Evolutionary conservation across 208 protist genomes (phyloP).

Genomic region (Leishmania aethiopica): DNA sequence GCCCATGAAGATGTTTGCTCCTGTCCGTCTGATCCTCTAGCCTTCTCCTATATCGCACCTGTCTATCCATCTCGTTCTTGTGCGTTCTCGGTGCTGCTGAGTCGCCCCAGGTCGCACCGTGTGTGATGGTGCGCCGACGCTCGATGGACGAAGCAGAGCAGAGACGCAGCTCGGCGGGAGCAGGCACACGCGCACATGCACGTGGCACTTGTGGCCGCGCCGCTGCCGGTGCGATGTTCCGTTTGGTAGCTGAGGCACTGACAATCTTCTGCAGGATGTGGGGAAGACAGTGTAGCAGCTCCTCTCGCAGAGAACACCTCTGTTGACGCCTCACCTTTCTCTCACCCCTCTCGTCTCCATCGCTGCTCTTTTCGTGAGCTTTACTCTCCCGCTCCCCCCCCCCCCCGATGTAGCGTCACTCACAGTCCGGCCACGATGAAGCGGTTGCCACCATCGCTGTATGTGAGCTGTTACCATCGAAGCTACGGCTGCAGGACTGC

Average conservation of each 20-base stretch:
- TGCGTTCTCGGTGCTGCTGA: background rate
- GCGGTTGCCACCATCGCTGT: background rate
- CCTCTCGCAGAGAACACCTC: background rate
- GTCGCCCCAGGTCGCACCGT: background rate
- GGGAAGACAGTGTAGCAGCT: background rate
- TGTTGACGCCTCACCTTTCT: background rate
- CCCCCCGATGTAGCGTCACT: background rate
- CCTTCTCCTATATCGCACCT: background rate
- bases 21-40: background rate
- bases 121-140: background rate
- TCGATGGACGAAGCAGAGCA: background rate
- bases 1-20: background rate
- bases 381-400: too few species aligned
- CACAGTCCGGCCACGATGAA: background rate
- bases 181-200: background rate
- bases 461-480: background rate
- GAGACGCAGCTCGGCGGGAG: background rate
- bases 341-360: background rate
- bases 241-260: background rate
- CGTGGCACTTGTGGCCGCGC: background rate
- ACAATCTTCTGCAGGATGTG: background rate
- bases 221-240: background rate
- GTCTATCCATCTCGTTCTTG: background rate
- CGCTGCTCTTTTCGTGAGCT: background rate
- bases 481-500: background rate